Conservation (phyloP, 2,329 filamentous ascomycete genomes). For the Teratosphaeria epicoccoides region DNA sequence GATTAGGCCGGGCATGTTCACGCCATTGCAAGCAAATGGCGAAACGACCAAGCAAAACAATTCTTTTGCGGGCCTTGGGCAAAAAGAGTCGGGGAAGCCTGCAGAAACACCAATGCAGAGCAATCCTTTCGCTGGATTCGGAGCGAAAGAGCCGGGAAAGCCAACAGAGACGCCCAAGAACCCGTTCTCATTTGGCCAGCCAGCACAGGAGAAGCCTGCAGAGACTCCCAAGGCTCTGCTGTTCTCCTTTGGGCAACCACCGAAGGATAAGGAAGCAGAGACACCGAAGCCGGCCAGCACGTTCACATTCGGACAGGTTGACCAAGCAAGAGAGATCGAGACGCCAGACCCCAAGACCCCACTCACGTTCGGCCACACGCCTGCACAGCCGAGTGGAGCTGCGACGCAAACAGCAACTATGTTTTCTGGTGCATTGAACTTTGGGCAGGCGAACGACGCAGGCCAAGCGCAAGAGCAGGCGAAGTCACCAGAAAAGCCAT, state of each 20-base stretch:
- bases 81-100: background rate
- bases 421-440: constrained; percentile 2
- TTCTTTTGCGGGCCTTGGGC: constrained; percentile 1
- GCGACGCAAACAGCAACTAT: constrained; percentile 3
- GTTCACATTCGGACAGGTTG: constrained; percentile 6
- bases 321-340: constrained; percentile 1
- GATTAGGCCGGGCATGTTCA: constrained; percentile 9
- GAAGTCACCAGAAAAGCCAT: background rate
- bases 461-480: background rate
- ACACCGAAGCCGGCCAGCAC: constrained; percentile 4
- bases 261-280: constrained; percentile 1
- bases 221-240: background rate
- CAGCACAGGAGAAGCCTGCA: constrained; percentile 4
- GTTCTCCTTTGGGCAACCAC: background rate
- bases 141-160: background rate
- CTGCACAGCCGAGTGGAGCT: constrained; percentile 3
- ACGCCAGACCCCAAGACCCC: constrained; percentile 2
- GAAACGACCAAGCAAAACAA: constrained; percentile 5
- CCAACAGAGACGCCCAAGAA: background rate
- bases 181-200: background rate
- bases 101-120: constrained; percentile 3
- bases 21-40: constrained; percentile 1
- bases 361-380: constrained; percentile 1
- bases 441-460: background rate
- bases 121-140: constrained; percentile 1